A percentile compares a stretch with the other conserved stretches of the same genome.
phyloP scores from a whole-genome alignment of 192 early-diverging fungal genomes.

The Backusella parvicylindrica region DNA sequence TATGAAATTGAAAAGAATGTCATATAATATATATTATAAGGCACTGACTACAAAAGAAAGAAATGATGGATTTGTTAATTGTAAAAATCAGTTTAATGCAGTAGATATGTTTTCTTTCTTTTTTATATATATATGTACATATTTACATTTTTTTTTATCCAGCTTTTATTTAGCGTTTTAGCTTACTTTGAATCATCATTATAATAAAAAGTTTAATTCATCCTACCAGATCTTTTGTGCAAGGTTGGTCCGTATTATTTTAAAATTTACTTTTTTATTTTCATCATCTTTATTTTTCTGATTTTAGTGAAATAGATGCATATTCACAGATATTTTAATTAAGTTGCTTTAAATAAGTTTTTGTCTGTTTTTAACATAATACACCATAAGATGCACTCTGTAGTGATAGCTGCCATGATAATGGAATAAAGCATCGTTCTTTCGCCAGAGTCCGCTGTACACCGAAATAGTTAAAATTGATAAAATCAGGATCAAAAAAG shows the following conservation, averaged over 20 bases:
- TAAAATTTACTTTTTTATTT: neutral
- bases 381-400: no score
- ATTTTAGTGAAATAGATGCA: neutral
- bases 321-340: neutral
- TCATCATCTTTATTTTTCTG: neutral
- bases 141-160: neutral
- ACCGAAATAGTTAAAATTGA: neutral
- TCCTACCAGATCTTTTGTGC: neutral
- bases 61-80: neutral
- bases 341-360: neutral
- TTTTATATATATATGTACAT: neutral
- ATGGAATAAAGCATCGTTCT: neutral
- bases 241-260: neutral
- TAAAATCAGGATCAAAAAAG: neutral
- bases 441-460: neutral
- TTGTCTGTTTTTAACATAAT: neutral
- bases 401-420: neutral
- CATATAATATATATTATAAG: neutral
- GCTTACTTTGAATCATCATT: neutral
- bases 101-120: neutral
- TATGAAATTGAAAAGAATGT: slow-evolving; percentile 13
- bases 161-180: neutral
- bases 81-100: neutral
- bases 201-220: neutral
- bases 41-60: neutral